A percentile compares a stretch with the other conserved stretches of the same genome.
phyloP scores from a whole-genome alignment of 495 filamentous ascomycete species.

The Cudoniella acicularis region DNA sequence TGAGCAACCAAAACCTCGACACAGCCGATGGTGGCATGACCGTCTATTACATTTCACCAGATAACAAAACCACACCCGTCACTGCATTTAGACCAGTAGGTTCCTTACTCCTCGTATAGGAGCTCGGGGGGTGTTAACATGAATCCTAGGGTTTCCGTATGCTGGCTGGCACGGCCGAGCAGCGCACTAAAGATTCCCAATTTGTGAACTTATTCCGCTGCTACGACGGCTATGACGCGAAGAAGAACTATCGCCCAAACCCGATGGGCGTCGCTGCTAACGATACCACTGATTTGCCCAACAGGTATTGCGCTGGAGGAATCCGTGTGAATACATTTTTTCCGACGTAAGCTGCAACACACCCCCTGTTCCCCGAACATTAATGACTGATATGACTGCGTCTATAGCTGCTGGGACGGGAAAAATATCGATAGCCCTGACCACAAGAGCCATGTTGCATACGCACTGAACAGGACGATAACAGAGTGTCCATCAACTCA shows the following conservation, averaged over 20 bases:
- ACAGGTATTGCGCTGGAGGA: neutral
- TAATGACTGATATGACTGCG: neutral
- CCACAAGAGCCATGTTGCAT: slow-evolving; percentile 27
- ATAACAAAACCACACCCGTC: neutral
- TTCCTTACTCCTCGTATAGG: neutral
- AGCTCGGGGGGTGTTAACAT: too few species aligned
- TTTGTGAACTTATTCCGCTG: slow-evolving; percentile 3
- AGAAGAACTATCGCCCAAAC: neutral
- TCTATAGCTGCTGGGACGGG: slow-evolving; percentile 75
- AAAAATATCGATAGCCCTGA: slow-evolving; percentile 53
- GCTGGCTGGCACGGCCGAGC: slow-evolving; percentile 38
- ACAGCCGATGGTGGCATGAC: slow-evolving; percentile 38
- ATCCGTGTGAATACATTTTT: slow-evolving; percentile 5
- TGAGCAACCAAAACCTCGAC: slow-evolving; percentile 16
- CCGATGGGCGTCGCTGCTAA: slow-evolving; percentile 1
- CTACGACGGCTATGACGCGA: neutral
- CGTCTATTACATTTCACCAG: slow-evolving; percentile 47
- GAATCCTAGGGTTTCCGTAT: slow-evolving; percentile 34
- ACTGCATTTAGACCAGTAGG: slow-evolving; percentile 6
- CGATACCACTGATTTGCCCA: slow-evolving; percentile 1
- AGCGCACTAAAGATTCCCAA: neutral
- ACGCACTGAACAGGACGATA: slow-evolving; percentile 21
- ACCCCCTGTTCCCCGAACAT: neutral
- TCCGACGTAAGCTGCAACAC: slow-evolving; percentile 2
- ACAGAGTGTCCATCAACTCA: slow-evolving; percentile 45